Evolutionary conservation across 495 filamentous ascomycete species (phyloP).

Genomic region (Copromyces sp.): DNA sequence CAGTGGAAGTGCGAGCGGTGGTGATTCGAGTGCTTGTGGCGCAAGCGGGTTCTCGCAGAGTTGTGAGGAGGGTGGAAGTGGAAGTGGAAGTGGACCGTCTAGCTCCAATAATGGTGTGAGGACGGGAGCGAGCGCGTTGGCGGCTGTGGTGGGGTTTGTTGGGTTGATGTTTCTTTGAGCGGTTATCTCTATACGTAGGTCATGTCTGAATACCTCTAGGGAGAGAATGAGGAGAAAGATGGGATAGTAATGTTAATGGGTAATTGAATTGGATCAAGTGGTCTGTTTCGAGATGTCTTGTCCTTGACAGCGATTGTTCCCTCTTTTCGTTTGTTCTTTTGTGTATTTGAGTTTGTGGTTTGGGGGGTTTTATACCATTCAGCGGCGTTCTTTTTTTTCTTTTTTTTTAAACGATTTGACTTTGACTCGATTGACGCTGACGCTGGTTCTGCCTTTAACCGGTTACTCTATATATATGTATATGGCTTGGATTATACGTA

Average conservation of each 20-base stretch:
- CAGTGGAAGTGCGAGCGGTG: conserved; percentile 8
- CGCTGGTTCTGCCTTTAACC: no score
- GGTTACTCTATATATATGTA: background rate
- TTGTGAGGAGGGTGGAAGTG: background rate
- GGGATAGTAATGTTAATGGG: background rate
- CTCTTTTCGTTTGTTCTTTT: background rate
- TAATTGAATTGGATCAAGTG: background rate
- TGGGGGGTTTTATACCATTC: background rate
- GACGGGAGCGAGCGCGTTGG: conserved; percentile 6
- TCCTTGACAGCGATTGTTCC: background rate
- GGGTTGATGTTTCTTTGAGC: background rate
- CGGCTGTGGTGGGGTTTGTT: background rate
- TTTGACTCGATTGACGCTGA: background rate
- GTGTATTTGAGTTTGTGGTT: background rate
- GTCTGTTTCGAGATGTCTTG: background rate
- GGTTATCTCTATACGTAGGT: background rate
- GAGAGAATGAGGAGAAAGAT: background rate
- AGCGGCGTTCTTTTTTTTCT: background rate
- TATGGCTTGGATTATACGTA: background rate
- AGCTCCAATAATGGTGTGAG: background rate
- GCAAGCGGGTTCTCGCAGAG: conserved; percentile 19
- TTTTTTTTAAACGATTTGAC: background rate
- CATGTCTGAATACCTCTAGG: background rate
- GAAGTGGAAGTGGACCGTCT: background rate
- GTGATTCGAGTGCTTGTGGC: conserved; percentile 11